A percentile compares a stretch with the other conserved stretches of the same genome.
Conservation (phyloP, 108 stramenopile genomes). For the Conticribra weissflogii region DNA sequence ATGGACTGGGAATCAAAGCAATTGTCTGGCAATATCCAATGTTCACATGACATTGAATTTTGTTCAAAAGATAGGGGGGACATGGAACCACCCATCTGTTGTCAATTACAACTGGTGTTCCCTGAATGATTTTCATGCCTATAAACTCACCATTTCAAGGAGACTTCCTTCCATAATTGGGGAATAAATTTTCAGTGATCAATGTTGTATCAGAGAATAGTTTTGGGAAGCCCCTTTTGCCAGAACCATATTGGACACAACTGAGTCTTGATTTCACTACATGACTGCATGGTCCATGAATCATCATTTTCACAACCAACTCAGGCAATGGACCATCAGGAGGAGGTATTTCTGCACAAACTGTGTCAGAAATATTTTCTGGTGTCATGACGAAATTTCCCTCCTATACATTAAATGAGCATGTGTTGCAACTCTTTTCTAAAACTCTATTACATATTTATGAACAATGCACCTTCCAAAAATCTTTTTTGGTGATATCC, state of each 20-base stretch:
- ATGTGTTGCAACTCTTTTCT: conserved; percentile 25
- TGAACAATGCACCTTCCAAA: conserved; percentile 18
- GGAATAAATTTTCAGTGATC: background rate
- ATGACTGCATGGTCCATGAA: conserved; percentile 21
- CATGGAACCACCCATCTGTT: conserved; percentile 31
- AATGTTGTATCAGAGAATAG: too few relatives aligned
- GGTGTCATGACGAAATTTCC: conserved; percentile 5
- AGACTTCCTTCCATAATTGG: background rate
- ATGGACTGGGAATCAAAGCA: too few relatives aligned
- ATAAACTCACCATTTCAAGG: background rate
- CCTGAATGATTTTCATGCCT: background rate
- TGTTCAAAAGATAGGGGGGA: conserved; percentile 8
- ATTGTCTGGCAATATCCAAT: conserved; percentile 22
- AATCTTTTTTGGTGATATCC: background rate
- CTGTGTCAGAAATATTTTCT: conserved; percentile 10
- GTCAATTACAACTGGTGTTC: background rate
- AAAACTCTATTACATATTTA: conserved; percentile 3
- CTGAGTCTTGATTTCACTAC: background rate
- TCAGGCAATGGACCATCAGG: conserved; percentile 17
- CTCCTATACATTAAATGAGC: conserved; percentile 15
- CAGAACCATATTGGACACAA: conserved; percentile 14
- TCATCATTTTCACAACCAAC: conserved; percentile 1
- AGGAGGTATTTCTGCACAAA: conserved; percentile 36
- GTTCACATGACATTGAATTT: conserved; percentile 29
- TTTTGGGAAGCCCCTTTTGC: too few relatives aligned